Evolutionary conservation across 2,329 filamentous ascomycete genomes (phyloP), one percentile per base, ranked within the genome.

Genomic region (Exserohilum rostratum): DNA sequence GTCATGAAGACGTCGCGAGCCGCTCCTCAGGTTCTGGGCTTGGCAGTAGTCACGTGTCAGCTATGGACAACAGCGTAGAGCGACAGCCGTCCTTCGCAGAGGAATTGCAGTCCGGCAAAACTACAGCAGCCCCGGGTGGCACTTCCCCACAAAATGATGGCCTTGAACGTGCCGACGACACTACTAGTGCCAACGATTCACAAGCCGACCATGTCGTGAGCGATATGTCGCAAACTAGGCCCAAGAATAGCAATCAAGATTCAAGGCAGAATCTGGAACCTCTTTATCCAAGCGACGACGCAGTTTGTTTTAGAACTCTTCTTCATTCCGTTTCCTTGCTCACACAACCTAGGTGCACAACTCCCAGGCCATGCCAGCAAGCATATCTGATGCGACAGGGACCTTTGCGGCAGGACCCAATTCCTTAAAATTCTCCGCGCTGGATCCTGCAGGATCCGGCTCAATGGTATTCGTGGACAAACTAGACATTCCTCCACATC

Each of bases 291-390:
- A 52, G 18, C 43, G 27, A 52, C 18, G 29, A 25, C 49, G 42
- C 45, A 56, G 58, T 58, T 44, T 56, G 58, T 61, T 46, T 22
- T 48, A 40, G 43, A 35, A 33, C 40, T 35, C 31, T 20, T 33
- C 35, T 34, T 38, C 38, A 46, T 34, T 22, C 17, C 17, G 46
- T 33, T 6, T 38, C 17, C 20, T 35, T 34, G 42, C 67, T 60
- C 51, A 58, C 46, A 46, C 33, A 29, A 10, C 15, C 11, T 37
- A 53, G 54, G 34, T 31, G 31, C 29, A 29, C n/a, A 37, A 39
- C 20, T 29, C 20, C 17, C 13, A 37, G 27, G 10, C 44, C 25
- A 17, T 31, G 22, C n/a, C 39, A 31, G 35, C 30, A 31, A n/a
- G 7, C n/a, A 27, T 10, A 7, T 25, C 43, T 38, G 22, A 47